Base-by-base conservation (phyloP, 768 basidiomycete genomes). In the Boletus sp. region DNA sequence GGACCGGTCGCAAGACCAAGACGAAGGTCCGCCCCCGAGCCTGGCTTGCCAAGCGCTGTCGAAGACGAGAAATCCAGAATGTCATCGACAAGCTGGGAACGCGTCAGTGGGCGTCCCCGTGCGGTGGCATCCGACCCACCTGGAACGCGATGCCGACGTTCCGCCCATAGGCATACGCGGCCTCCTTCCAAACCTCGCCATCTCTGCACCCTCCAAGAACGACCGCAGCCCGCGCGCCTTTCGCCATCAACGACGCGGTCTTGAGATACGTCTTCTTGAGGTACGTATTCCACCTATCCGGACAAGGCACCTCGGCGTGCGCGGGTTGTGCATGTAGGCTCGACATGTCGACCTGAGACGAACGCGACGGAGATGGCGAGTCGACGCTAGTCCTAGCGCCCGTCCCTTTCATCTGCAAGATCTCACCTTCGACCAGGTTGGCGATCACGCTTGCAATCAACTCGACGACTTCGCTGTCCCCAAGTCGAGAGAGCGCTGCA, bases 91-190 rank as follows among this genome's bases (percentile, higher is more conserved):
- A 99, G 87, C 94, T 96, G 65, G 17, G 30, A 52, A 47, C 46
- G 20, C 46, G 47, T 67, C 41, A 47, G 30, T 24, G 11, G 20
- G n/a, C 11, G 7, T 15, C 15, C n/a, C 4, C 3, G 20, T 8
- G 14, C 12, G 35, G 35, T 14, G 14, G 4, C 30, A 9, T 35
- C 12, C 35, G 20, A 71, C 78, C 52, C 60, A 94, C 94, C 83
- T 97, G 95, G 76, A 98, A 97, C n/a, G 94, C 92, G 58, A 95
- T 90, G 3, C 94, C 94, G 17, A 96, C 66, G 73, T 95, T 93
- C 52, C 92, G 80, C 1, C 93, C 94, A 72, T 92, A 97, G 7
- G 85, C 87, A 75, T 96, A 97, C 14, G 94, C 94, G 6, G 86
- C 80, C 71, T 96, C 94, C 71, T 92, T 93, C 79, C 91, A 87